A percentile compares a stretch with the other conserved stretches of the same genome.
phyloP scores from a whole-genome alignment of 2,329 filamentous ascomycete species.

The Phialophora tarda region DNA sequence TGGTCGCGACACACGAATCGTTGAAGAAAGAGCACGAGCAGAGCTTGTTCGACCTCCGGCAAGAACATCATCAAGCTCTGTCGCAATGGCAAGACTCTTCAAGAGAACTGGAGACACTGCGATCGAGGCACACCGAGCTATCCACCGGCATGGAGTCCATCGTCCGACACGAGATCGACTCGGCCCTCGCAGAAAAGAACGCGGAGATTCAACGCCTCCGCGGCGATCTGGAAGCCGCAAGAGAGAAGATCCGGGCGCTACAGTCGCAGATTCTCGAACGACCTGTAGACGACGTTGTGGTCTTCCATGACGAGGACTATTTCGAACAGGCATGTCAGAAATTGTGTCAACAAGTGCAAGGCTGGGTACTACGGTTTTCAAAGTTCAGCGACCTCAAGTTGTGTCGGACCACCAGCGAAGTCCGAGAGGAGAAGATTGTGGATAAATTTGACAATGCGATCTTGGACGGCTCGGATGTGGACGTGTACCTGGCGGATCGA shows the following conservation, averaged over 20 bases:
- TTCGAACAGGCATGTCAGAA: constrained; percentile 94
- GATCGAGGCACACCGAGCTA: constrained; percentile 66
- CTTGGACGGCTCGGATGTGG: constrained; percentile 91
- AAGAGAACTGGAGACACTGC: constrained; percentile 72
- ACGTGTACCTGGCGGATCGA: constrained; percentile 83
- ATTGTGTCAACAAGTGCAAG: constrained; percentile 92
- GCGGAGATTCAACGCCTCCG: constrained; percentile 79
- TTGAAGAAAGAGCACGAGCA: constrained; percentile 77
- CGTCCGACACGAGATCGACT: constrained; percentile 65
- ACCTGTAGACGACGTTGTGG: constrained; percentile 71
- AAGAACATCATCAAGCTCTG: constrained; percentile 63
- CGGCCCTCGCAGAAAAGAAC: constrained; percentile 78
- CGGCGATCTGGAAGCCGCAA: constrained; percentile 75
- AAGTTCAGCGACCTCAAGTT: constrained; percentile 94
- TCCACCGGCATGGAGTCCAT: constrained; percentile 68
- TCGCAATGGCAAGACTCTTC: constrained; percentile 64
- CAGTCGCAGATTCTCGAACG: constrained; percentile 62
- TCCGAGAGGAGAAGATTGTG: constrained; percentile 90
- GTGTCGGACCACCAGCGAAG: constrained; percentile 80
- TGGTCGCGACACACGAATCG: constrained; percentile 82
- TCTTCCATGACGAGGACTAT: constrained; percentile 86
- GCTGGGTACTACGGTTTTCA: constrained; percentile 97
- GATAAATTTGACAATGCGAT: constrained; percentile 93
- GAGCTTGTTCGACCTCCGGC: constrained; percentile 70
- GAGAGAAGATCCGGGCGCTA: constrained; percentile 64